Evolutionary conservation across 805 yeast species (phyloP).

Genomic region (Saccharomycopsis sp.): DNA sequence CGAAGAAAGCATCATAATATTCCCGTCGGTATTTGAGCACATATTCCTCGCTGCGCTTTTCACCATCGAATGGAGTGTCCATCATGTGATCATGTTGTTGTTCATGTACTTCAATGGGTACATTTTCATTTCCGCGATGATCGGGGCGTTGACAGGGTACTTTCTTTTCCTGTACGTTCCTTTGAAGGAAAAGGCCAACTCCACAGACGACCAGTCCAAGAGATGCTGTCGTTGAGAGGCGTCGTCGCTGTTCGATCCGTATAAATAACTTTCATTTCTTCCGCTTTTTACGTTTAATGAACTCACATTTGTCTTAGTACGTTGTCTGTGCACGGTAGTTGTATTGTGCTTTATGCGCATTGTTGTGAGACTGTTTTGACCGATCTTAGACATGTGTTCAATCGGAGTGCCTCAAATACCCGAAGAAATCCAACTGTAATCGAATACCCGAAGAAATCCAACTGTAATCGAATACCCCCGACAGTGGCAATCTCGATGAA

Average conservation of each 20-base stretch:
- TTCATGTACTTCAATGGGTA: constrained; percentile 75
- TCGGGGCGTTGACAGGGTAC: constrained; percentile 57
- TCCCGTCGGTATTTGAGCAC: constrained; percentile 45
- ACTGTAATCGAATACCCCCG: too few relatives aligned
- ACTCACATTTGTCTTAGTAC: not conserved
- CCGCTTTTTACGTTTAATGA: not conserved
- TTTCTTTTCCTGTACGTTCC: constrained; percentile 46
- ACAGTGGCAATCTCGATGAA: too few relatives aligned
- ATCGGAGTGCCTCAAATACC: too few relatives aligned
- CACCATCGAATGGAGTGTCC: constrained; percentile 57
- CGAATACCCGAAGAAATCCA: too few relatives aligned
- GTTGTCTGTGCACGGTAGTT: not conserved
- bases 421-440: too few relatives aligned
- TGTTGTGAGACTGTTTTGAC: too few relatives aligned
- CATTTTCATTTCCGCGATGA: constrained; percentile 52
- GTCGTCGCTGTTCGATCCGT: not conserved
- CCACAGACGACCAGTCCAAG: not conserved
- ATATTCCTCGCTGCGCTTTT: constrained; percentile 41
- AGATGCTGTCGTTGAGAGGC: constrained; percentile 4
- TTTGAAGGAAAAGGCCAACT: constrained; percentile 18
- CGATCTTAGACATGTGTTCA: too few relatives aligned
- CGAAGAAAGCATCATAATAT: constrained; percentile 20
- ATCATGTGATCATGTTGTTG: constrained; percentile 61
- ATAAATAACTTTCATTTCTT: not conserved
- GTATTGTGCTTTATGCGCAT: too few relatives aligned